These are phyloP conservation scores for Macrophomina phaseolina DNA, from an alignment of 2,329 filamentous ascomycete genomes.

Conservation along the genomic window DNA sequence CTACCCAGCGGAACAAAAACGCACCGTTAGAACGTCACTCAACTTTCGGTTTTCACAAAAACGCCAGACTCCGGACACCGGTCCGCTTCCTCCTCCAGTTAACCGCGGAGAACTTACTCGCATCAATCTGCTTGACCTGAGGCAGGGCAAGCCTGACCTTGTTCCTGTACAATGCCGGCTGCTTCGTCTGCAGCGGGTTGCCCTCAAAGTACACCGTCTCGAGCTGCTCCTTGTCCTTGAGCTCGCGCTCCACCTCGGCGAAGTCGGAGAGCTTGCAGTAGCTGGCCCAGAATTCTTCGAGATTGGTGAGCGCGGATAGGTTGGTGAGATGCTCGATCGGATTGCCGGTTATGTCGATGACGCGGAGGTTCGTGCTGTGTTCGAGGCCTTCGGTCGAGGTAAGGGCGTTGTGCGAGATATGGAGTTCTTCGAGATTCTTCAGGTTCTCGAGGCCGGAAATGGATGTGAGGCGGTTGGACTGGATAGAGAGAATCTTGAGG, in stretches of 20 bases:
- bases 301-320: conserved; percentile 67
- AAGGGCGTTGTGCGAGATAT: conserved; percentile 94
- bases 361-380: conserved; percentile 60
- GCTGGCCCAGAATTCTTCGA: conserved; percentile 95
- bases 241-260: conserved; percentile 76
- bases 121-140: conserved; percentile 91
- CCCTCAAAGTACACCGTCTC: conserved; percentile 96
- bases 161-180: conserved; percentile 88
- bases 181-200: conserved; percentile 81
- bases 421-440: conserved; percentile 84
- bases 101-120: conserved; percentile 52
- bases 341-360: conserved; percentile 91
- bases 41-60: neutral
- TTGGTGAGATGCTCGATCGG: conserved; percentile 76
- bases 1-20: neutral
- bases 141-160: conserved; percentile 89
- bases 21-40: neutral
- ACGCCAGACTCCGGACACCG: neutral
- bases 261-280: conserved; percentile 85
- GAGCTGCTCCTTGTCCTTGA: conserved; percentile 79
- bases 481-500: conserved; percentile 87
- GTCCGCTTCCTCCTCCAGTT: neutral
- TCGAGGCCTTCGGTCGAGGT: conserved; percentile 73
- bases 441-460: conserved; percentile 78
- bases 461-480: conserved; percentile 87